Evolutionary conservation across 1,284 basidiomycete genomes (phyloP).

Genomic region (Moniliella sp.): DNA sequence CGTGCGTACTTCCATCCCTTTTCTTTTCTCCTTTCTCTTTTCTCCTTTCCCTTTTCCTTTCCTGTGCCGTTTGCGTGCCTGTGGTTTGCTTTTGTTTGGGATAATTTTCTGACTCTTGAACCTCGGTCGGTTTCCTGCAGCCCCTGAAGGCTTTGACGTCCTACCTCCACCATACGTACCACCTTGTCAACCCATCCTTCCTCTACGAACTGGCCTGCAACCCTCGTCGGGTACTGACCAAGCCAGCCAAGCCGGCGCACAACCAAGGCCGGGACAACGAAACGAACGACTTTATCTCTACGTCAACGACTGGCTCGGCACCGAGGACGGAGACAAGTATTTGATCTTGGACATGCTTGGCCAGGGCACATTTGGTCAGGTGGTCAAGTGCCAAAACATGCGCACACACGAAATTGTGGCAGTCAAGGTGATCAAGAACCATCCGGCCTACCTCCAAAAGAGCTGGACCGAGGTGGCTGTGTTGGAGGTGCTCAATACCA

Average conservation of each 20-base stretch:
- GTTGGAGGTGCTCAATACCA: conserved; percentile 47
- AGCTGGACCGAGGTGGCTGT: conserved; percentile 99
- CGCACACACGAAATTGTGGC: conserved; percentile 93
- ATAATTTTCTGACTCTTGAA: not conserved
- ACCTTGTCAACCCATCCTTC: conserved; percentile 31
- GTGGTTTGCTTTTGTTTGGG: too few species aligned
- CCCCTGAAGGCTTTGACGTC: conserved; percentile 30
- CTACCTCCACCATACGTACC: conserved; percentile 32
- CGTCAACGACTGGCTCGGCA: conserved; percentile 32
- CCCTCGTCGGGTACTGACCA: conserved; percentile 28
- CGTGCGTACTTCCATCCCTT: conserved; percentile 1
- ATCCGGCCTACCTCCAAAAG: conserved; percentile 96
- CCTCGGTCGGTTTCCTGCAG: too few species aligned
- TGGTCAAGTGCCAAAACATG: conserved; percentile 99
- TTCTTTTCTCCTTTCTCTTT: not conserved
- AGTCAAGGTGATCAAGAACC: conserved; percentile 99
- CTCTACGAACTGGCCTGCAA: conserved; percentile 33
- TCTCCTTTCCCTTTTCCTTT: not conserved
- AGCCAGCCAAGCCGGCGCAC: conserved; percentile 29
- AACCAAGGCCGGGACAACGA: conserved; percentile 33
- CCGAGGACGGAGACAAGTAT: conserved; percentile 42
- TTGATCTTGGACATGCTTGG: conserved; percentile 91
- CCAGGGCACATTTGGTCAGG: conserved; percentile 94
- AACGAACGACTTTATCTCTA: conserved; percentile 33
- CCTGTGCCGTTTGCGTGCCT: not conserved